These are phyloP conservation scores for Citrus inodora DNA, from an alignment of 345 rosid genomes.

Conservation along the genomic window DNA sequence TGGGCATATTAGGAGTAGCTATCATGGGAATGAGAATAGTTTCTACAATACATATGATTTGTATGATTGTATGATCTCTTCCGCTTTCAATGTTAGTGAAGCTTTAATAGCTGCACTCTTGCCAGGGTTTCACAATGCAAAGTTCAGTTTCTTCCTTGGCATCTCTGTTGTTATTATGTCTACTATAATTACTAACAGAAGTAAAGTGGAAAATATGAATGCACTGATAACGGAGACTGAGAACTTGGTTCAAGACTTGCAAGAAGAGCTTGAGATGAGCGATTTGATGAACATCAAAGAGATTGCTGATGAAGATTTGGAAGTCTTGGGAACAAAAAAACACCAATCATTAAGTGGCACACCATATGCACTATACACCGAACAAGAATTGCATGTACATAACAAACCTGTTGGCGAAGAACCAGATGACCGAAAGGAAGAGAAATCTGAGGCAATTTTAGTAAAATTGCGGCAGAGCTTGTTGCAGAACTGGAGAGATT, in stretches of 20 bases:
- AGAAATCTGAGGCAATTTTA: constrained; percentile 19
- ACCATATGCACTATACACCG: background rate
- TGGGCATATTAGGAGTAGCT: constrained; percentile 6
- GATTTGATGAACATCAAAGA: constrained; percentile 22
- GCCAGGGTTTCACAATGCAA: constrained; percentile 20
- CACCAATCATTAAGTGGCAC: background rate
- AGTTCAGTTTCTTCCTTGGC: constrained; percentile 23
- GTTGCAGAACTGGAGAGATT: constrained; percentile 36
- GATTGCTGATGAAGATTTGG: background rate
- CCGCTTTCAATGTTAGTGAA: background rate
- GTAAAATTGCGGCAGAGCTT: constrained; percentile 35
- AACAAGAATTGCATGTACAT: background rate
- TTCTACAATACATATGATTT: background rate
- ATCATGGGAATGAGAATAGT: background rate
- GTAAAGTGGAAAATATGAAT: constrained; percentile 23
- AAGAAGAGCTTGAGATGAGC: constrained; percentile 38
- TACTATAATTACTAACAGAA: background rate
- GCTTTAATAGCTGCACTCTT: background rate
- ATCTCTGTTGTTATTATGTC: constrained; percentile 20
- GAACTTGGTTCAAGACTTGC: constrained; percentile 27
- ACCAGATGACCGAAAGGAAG: constrained; percentile 1
- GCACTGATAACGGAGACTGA: constrained; percentile 22
- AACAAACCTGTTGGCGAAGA: background rate
- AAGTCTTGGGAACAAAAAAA: background rate
- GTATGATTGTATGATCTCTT: background rate